These are phyloP conservation scores for Phellinidium pouzarii DNA, from an alignment of 1,284 basidiomycete genomes.

Conservation along the genomic window DNA sequence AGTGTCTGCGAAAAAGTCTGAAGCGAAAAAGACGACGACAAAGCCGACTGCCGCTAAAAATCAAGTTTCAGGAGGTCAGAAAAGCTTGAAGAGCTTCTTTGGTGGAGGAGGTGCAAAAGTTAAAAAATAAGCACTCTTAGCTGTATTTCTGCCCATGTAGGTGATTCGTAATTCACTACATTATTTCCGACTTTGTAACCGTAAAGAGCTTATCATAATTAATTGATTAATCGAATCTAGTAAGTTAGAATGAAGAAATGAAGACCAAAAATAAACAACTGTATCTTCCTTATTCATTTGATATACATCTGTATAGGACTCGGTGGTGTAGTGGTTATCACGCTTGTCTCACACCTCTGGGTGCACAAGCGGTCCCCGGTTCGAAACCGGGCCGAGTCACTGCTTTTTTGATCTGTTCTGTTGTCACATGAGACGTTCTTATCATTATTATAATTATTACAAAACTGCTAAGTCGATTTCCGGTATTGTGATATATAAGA, in stretches of 20 bases:
- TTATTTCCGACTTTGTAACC: no score
- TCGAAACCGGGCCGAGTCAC: conserved; percentile 14
- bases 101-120: conserved; percentile 1
- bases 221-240: no score
- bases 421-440: background rate
- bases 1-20: conserved; percentile 24
- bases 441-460: no score
- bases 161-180: no score
- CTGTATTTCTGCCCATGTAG: background rate
- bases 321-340: conserved; percentile 15
- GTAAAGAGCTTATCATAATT: no score
- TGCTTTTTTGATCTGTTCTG: background rate
- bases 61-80: conserved; percentile 10
- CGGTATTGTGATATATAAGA: no score
- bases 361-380: conserved; percentile 15
- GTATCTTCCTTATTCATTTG: no score
- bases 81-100: conserved; percentile 15
- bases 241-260: no score
- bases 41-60: conserved; percentile 12
- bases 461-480: no score
- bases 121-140: background rate
- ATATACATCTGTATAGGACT: background rate
- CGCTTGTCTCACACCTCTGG: conserved; percentile 10
- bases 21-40: conserved; percentile 27
- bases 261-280: no score